Evolutionary conservation across 73 alveolate species (phyloP).

Genomic region (Loxodes magnus): DNA sequence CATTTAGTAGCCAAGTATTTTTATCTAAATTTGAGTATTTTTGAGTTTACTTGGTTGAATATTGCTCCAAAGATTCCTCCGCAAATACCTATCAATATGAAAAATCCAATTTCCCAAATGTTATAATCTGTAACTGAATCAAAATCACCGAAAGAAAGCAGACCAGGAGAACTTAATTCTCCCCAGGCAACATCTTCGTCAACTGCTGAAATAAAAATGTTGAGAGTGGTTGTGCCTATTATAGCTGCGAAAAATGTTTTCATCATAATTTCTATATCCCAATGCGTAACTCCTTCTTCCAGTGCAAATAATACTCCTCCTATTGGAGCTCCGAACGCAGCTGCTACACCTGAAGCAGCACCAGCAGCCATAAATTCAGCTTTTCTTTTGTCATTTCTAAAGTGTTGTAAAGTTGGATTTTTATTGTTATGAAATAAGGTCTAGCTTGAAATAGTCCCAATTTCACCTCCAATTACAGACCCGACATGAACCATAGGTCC

Average conservation of each 20-base stretch:
- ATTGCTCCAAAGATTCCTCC: no score
- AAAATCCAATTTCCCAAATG: no score
- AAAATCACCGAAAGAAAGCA: no score
- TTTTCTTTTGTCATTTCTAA: conserved; percentile 35
- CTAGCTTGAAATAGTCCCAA: no score
- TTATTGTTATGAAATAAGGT: no score
- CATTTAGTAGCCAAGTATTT: no score
- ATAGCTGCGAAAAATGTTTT: conserved; percentile 60
- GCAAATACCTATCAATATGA: no score
- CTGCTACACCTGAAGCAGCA: conserved; percentile 74
- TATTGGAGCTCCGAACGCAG: conserved; percentile 83
- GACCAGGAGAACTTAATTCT: background rate
- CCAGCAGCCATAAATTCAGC: conserved; percentile 85
- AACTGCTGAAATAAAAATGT: background rate
- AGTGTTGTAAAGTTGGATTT: conserved; percentile 36
- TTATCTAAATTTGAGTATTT: no score
- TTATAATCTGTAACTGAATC: no score
- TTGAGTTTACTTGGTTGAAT: no score
- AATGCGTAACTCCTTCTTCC: conserved; percentile 72
- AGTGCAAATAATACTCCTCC: conserved; percentile 82
- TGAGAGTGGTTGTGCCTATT: background rate
- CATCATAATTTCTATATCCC: conserved; percentile 73
- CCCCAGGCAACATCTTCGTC: background rate
- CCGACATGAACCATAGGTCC: conserved; percentile 90
- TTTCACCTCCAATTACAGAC: conserved; percentile 35